These are phyloP conservation scores for Tricholoma furcatifolium DNA, from an alignment of 768 basidiomycete species.

Conservation along the genomic window DNA sequence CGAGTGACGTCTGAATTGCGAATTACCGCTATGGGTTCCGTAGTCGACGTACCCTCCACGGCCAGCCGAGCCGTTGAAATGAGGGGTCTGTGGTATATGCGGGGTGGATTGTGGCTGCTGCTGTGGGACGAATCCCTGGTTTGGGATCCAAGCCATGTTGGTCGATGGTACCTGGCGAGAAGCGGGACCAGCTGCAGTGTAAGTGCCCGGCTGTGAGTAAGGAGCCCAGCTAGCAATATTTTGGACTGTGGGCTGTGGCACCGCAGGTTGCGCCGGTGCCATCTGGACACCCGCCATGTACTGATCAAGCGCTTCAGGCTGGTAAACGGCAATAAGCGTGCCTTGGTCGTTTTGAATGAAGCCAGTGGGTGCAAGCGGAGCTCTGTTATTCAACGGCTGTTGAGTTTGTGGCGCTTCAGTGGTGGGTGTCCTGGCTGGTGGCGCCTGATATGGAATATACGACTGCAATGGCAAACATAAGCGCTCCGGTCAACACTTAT, in stretches of 20 bases:
- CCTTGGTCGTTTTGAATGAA: constrained; percentile 76
- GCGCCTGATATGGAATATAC: constrained; percentile 48
- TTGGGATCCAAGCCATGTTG: constrained; percentile 23
- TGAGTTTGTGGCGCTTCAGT: constrained; percentile 27
- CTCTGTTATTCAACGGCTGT: constrained; percentile 32
- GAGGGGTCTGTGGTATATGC: constrained; percentile 13
- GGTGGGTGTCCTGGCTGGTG: constrained; percentile 32
- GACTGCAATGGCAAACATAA: constrained; percentile 28
- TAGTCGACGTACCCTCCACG: constrained; percentile 21
- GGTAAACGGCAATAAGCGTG: constrained; percentile 69
- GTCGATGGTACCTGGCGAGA: constrained; percentile 19
- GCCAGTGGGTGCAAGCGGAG: constrained; percentile 62
- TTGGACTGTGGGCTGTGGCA: constrained; percentile 25
- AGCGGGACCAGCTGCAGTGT: constrained; percentile 27
- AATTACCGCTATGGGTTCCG: constrained; percentile 12
- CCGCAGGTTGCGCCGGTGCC: constrained; percentile 16
- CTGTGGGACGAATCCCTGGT: constrained; percentile 19
- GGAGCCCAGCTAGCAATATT: constrained; percentile 31
- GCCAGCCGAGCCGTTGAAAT: constrained; percentile 9
- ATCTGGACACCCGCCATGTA: constrained; percentile 54
- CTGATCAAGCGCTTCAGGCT: constrained; percentile 65
- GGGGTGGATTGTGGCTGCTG: constrained; percentile 12
- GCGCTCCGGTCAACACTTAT: neutral
- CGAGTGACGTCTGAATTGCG: constrained; percentile 22
- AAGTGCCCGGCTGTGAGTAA: constrained; percentile 25